phyloP scores from a whole-genome alignment of 2,329 filamentous ascomycete genomes.

The Ophiosphaerella herpotricha region DNA sequence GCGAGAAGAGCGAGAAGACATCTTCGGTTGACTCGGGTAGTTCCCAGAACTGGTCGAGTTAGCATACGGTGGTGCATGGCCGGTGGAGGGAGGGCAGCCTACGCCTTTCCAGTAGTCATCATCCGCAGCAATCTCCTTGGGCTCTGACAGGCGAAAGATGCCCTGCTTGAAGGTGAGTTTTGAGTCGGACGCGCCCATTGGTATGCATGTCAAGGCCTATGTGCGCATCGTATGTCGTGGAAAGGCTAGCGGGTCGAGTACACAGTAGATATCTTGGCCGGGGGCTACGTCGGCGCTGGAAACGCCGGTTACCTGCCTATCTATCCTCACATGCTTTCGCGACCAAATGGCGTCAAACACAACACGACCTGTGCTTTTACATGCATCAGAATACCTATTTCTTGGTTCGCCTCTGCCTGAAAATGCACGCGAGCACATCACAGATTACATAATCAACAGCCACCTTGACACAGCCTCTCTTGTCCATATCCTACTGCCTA shows the following conservation, averaged over 20 bases:
- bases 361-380: not conserved
- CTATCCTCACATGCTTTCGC: conserved; percentile 27
- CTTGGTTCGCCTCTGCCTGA: too few species aligned
- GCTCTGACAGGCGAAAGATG: conserved; percentile 94
- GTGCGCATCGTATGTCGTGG: conserved; percentile 20
- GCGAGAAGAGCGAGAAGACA: conserved; percentile 93
- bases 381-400: too few species aligned
- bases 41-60: conserved; percentile 79
- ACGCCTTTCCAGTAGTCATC: conserved; percentile 94
- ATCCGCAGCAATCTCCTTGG: conserved; percentile 82
- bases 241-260: conserved; percentile 3
- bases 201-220: conserved; percentile 40
- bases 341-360: conserved; percentile 3
- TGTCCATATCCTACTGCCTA: not conserved
- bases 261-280: conserved; percentile 8
- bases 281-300: conserved; percentile 27
- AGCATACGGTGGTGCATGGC: conserved; percentile 15
- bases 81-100: conserved; percentile 44
- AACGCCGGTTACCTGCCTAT: conserved; percentile 11
- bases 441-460: too few species aligned
- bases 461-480: not conserved
- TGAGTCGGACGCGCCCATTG: conserved; percentile 97
- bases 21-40: conserved; percentile 94
- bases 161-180: conserved; percentile 99
- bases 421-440: too few species aligned